A percentile compares a stretch with the other conserved stretches of the same genome.
Conservation (phyloP, 208 protist genomes). For the Trypanosoma cruzi region DNA sequence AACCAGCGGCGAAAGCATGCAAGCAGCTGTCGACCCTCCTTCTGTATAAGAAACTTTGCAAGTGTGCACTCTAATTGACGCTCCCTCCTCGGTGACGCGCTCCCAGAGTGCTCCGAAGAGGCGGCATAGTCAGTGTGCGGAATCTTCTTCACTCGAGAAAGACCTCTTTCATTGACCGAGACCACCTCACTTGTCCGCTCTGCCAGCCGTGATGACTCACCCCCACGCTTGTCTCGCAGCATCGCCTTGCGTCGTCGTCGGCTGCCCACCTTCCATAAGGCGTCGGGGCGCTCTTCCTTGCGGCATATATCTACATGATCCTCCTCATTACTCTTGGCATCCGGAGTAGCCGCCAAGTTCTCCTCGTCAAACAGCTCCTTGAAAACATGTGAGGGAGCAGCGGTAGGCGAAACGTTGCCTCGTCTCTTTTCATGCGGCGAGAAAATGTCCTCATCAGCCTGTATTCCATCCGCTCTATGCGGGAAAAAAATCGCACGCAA, state of each 20-base stretch:
- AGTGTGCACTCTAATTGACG: conserved; percentile 24
- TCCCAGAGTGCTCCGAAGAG: not conserved
- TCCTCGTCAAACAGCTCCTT: conserved; percentile 15
- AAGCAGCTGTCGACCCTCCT: conserved; percentile 33
- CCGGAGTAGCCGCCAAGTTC: not conserved
- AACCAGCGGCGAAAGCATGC: conserved; percentile 62
- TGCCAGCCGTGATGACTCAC: not conserved
- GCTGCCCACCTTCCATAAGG: not conserved
- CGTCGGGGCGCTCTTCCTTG: not conserved
- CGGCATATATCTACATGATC: not conserved
- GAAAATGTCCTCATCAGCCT: not conserved
- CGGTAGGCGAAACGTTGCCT: not conserved
- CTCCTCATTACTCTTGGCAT: not conserved
- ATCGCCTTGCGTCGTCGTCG: not conserved
- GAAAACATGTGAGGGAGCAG: not conserved
- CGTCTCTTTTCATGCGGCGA: not conserved
- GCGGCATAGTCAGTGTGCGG: not conserved
- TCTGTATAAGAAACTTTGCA: conserved; percentile 33
- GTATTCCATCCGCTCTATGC: not conserved
- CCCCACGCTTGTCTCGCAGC: not conserved
- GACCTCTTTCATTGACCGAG: not conserved
- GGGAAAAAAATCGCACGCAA: not conserved
- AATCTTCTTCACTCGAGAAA: not conserved
- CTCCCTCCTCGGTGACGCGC: conserved; percentile 9
- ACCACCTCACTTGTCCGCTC: not conserved